Evolutionary conservation across 2,329 filamentous ascomycete species (phyloP).

Genomic region (Ascochyta rabiei): DNA sequence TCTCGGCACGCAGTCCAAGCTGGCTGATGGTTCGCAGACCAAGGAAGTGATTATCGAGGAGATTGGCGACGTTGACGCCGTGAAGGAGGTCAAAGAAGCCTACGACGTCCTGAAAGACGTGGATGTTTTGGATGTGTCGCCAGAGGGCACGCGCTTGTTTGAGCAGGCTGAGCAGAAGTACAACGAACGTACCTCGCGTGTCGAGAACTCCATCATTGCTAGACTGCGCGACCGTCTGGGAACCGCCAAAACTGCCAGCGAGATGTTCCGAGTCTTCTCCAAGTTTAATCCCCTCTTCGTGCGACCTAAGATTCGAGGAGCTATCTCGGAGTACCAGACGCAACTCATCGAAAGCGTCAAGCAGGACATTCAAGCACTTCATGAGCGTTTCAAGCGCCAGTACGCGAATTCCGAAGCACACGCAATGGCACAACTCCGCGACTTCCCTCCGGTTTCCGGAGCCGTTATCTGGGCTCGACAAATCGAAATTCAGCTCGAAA

Average conservation of each 20-base stretch:
- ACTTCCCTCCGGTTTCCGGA: constrained; percentile 92
- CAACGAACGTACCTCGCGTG: constrained; percentile 94
- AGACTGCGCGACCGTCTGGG: constrained; percentile 88
- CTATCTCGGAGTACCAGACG: constrained; percentile 97
- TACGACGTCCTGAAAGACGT: constrained; percentile 95
- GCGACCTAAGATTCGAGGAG: constrained; percentile 96
- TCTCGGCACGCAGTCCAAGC: constrained; percentile 67
- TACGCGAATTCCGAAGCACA: constrained; percentile 98
- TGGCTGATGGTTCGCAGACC: constrained; percentile 50
- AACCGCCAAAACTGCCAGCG: constrained; percentile 94
- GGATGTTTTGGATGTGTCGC: constrained; percentile 89
- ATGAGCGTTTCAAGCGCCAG: constrained; percentile 98
- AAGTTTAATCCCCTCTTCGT: constrained; percentile 99
- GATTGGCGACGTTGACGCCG: constrained; percentile 95
- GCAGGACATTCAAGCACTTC: constrained; percentile 87
- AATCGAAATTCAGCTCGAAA: constrained; percentile 93
- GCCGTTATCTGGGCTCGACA: constrained; percentile 98
- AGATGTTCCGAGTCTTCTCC: constrained; percentile 99
- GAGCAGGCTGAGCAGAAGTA: constrained; percentile 93
- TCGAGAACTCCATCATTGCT: constrained; percentile 99
- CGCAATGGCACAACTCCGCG: constrained; percentile 95
- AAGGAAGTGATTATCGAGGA: constrained; percentile 76
- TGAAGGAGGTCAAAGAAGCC: constrained; percentile 93
- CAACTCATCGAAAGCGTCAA: constrained; percentile 98
- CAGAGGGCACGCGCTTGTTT: constrained; percentile 89